Evolutionary conservation across 306 rosid species (phyloP).

Genomic region (Casuarina glauca): DNA sequence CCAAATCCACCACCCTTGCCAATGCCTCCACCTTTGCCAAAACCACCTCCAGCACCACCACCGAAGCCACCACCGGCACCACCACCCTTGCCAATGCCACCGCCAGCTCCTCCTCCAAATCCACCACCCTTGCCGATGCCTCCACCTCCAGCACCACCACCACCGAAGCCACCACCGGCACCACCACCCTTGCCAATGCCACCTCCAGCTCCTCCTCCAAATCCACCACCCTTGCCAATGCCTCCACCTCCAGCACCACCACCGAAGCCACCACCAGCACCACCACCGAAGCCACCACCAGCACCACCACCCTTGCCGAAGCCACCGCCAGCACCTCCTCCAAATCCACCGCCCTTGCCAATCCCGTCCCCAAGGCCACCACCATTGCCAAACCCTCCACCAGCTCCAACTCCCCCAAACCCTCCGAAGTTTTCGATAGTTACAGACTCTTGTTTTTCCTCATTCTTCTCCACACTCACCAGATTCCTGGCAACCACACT

Average conservation of each 20-base stretch:
- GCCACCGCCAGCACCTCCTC: conserved; percentile 23
- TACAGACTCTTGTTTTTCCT: conserved; percentile 41
- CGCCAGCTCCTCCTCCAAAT: neutral
- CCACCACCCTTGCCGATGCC: conserved; percentile 7
- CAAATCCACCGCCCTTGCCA: neutral
- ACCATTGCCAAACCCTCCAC: conserved; percentile 27
- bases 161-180: conserved; percentile 20
- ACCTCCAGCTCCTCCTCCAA: conserved; percentile 20
- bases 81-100: conserved; percentile 20
- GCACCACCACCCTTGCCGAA: conserved; percentile 14
- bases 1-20: conserved; percentile 34
- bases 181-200: conserved; percentile 38
- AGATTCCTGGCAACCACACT: conserved; percentile 66
- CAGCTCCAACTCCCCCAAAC: conserved; percentile 20
- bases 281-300: conserved; percentile 1
- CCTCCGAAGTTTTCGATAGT: conserved; percentile 42
- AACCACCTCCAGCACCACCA: conserved; percentile 16
- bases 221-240: conserved; percentile 20
- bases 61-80: conserved; percentile 28
- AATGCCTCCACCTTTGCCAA: conserved; percentile 16
- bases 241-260: neutral
- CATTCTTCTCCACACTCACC: conserved; percentile 33
- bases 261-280: neutral
- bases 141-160: conserved; percentile 24
- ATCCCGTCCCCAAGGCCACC: conserved; percentile 2